These are phyloP conservation scores for Coemansia reversa DNA, from an alignment of 192 early-diverging fungal genomes.

Conservation along the genomic window DNA sequence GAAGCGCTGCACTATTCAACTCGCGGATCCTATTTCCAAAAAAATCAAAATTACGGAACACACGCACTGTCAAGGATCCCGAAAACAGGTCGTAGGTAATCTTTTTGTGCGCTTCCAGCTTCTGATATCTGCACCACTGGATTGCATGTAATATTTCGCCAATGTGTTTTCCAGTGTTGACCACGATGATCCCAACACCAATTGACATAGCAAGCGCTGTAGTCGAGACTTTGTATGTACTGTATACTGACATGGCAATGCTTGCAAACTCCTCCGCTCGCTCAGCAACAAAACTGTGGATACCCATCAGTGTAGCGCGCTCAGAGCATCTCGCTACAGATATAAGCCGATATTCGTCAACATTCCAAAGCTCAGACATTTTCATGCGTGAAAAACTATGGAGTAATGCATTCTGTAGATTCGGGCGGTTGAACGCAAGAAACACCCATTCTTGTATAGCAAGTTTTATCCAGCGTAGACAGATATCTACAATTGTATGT, in stretches of 20 bases:
- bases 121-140: conserved; percentile 1
- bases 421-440: conserved; percentile 14
- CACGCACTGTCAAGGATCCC: conserved; percentile 30
- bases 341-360: conserved; percentile 2
- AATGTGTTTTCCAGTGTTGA: not conserved
- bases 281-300: conserved; percentile 16
- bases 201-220: conserved; percentile 11
- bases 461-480: conserved; percentile 16
- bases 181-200: not conserved
- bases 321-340: conserved; percentile 16
- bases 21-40: conserved; percentile 8
- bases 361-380: conserved; percentile 26
- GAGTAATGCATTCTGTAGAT: conserved; percentile 18
- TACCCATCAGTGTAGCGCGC: conserved; percentile 13
- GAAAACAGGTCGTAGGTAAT: conserved; percentile 15
- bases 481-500: conserved; percentile 1
- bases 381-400: conserved; percentile 13
- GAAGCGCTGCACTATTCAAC: conserved; percentile 1
- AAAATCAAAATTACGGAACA: conserved; percentile 7
- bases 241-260: conserved; percentile 15
- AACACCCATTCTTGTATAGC: conserved; percentile 17
- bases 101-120: not conserved
- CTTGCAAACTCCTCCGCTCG: not conserved
- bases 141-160: conserved; percentile 1
- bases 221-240: conserved; percentile 14